phyloP scores from a whole-genome alignment of 106 monocot species.

The Agapanthus africanus region DNA sequence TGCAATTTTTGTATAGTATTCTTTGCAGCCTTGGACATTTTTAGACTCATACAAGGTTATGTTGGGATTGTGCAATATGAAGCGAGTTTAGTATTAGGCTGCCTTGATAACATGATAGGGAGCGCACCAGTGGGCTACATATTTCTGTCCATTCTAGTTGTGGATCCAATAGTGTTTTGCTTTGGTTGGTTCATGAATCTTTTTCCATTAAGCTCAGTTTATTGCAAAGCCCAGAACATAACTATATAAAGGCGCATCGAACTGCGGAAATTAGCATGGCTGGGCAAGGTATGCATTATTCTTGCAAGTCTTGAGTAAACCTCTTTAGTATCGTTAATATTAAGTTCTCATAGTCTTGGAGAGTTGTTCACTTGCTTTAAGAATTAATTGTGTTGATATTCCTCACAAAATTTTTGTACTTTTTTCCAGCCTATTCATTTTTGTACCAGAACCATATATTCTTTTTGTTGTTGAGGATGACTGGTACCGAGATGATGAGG shows the following conservation, averaged over 20 bases:
- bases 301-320: neutral
- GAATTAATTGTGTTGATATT: neutral
- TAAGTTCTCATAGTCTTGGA: neutral
- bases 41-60: neutral
- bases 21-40: slow-evolving; percentile 9
- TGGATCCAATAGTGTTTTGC: neutral
- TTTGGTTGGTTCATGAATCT: slow-evolving; percentile 2
- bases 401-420: neutral
- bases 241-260: neutral
- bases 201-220: slow-evolving; percentile 8
- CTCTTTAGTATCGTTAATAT: neutral
- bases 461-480: slow-evolving; percentile 3
- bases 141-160: slow-evolving; percentile 1
- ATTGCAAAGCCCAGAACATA: neutral
- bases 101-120: slow-evolving; percentile 1
- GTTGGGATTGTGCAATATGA: neutral
- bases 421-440: neutral
- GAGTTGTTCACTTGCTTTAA: neutral
- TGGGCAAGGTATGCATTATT: neutral
- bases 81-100: slow-evolving; percentile 6
- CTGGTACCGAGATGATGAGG: neutral
- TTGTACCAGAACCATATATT: neutral
- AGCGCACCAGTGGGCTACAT: neutral
- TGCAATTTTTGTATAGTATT: slow-evolving; percentile 23
- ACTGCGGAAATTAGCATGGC: neutral